Percentiles rank a stretch among this genome's conserved stretches.
Evolutionary conservation across 2,329 filamentous ascomycete species (phyloP).

Genomic region (Fusarium sp.): DNA sequence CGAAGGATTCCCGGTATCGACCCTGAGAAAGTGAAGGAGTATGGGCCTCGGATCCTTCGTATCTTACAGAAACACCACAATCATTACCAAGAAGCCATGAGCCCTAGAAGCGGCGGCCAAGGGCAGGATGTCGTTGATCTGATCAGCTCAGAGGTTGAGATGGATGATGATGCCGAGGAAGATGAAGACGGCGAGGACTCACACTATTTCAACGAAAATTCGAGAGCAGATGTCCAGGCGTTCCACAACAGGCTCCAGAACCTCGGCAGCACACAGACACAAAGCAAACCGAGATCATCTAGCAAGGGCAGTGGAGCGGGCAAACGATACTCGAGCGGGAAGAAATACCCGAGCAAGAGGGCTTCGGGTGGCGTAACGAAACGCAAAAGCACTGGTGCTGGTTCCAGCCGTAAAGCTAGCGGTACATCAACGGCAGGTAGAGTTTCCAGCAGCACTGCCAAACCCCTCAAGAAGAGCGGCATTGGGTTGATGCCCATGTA

Average conservation of each 20-base stretch:
- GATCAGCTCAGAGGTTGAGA: constrained; percentile 61
- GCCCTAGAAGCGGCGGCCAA: constrained; percentile 42
- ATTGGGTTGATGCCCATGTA: constrained; percentile 54
- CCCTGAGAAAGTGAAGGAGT: constrained; percentile 69
- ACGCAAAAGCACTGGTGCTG: constrained; percentile 49
- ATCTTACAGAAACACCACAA: constrained; percentile 65
- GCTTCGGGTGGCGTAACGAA: constrained; percentile 49
- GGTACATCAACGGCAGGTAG: constrained; percentile 47
- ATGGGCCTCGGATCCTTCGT: constrained; percentile 72
- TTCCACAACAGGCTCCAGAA: constrained; percentile 53
- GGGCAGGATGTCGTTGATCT: constrained; percentile 66
- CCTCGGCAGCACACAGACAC: constrained; percentile 47
- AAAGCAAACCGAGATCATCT: constrained; percentile 46
- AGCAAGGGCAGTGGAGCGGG: constrained; percentile 48
- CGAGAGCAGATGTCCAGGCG: constrained; percentile 52
- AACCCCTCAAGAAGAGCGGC: constrained; percentile 52
- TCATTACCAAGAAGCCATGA: constrained; percentile 66
- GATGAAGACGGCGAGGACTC: constrained; percentile 59
- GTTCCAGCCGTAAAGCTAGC: constrained; percentile 50
- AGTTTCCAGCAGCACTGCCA: constrained; percentile 40
- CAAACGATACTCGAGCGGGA: constrained; percentile 49
- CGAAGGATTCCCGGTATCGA: constrained; percentile 73
- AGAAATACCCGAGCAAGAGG: constrained; percentile 50
- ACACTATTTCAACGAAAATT: constrained; percentile 59
- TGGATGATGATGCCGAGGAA: constrained; percentile 55